phyloP scores from a whole-genome alignment of 2,329 filamentous ascomycete genomes.

The Pseudocercospora fuligena region DNA sequence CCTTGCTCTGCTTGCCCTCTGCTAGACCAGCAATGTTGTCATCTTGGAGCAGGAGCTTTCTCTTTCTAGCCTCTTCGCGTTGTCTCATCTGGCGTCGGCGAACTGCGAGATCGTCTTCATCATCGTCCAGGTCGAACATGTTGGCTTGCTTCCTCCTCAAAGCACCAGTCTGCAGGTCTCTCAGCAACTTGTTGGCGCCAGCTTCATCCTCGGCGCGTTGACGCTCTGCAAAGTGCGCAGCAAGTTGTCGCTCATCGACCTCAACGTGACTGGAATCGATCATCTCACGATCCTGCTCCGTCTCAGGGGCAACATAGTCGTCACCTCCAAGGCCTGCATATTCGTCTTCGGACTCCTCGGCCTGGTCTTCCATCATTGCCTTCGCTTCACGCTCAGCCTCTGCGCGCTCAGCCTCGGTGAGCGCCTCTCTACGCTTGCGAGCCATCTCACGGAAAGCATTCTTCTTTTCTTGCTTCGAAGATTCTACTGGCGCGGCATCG shows the following conservation, averaged over 20 bases:
- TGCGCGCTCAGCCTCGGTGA: constrained; percentile 43
- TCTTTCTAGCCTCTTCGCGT: constrained; percentile 87
- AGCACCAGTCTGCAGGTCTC: constrained; percentile 87
- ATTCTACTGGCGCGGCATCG: constrained; percentile 45
- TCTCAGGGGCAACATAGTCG: constrained; percentile 75
- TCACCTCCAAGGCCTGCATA: constrained; percentile 95
- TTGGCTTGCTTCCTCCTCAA: constrained; percentile 79
- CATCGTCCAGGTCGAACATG: constrained; percentile 72
- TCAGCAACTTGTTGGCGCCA: constrained; percentile 86
- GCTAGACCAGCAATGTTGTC: constrained; percentile 85
- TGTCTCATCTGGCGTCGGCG: constrained; percentile 79
- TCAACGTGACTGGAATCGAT: constrained; percentile 81
- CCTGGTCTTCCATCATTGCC: constrained; percentile 90
- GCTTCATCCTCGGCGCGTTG: constrained; percentile 83
- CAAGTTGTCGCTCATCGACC: constrained; percentile 79
- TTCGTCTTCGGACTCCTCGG: constrained; percentile 97
- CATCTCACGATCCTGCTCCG: constrained; percentile 79
- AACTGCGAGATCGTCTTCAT: constrained; percentile 81
- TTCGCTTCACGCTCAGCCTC: constrained; percentile 77
- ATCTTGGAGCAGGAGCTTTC: constrained; percentile 83
- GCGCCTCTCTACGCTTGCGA: constrained; percentile 62
- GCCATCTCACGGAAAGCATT: constrained; percentile 72
- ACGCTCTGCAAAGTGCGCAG: constrained; percentile 83
- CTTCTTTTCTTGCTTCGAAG: constrained; percentile 42
- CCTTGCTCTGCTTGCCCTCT: constrained; percentile 58